These are phyloP conservation scores for Lecanoromycetidae sp. DNA, from an alignment of 2,329 filamentous ascomycete species.

Conservation along the genomic window DNA sequence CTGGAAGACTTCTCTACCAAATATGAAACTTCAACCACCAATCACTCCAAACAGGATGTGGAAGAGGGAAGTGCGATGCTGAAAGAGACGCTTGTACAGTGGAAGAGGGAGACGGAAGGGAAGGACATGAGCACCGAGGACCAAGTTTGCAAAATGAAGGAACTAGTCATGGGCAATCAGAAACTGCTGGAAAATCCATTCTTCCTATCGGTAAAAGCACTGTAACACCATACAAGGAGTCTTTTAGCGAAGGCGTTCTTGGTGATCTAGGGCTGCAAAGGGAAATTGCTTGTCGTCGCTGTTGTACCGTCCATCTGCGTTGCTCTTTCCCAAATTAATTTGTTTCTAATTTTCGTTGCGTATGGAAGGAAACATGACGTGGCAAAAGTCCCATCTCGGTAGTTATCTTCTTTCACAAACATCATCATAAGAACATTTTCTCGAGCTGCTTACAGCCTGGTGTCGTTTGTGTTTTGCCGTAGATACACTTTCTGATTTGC, in stretches of 20 bases:
- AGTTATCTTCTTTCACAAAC: too few species aligned
- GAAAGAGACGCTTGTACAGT: constrained; percentile 69
- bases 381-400: too few species aligned
- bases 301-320: too few species aligned
- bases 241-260: not conserved
- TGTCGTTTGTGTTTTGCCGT: too few species aligned
- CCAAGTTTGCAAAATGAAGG: constrained; percentile 65
- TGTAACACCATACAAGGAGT: constrained; percentile 24
- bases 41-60: constrained; percentile 72
- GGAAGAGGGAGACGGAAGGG: constrained; percentile 64
- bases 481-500: too few species aligned
- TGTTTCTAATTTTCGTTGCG: too few species aligned
- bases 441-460: too few species aligned
- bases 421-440: too few species aligned
- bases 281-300: not conserved
- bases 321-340: too few species aligned
- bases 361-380: too few species aligned
- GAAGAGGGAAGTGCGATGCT: constrained; percentile 76
- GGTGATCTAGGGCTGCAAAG: not conserved
- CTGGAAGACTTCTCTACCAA: constrained; percentile 87
- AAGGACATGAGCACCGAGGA: constrained; percentile 56
- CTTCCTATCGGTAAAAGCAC: constrained; percentile 36
- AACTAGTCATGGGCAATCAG: constrained; percentile 63
- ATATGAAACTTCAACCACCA: constrained; percentile 47
- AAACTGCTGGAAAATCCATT: constrained; percentile 47